Evolutionary conservation across 1,284 basidiomycete genomes (phyloP).

Genomic region (Ceratobasidium sp.): DNA sequence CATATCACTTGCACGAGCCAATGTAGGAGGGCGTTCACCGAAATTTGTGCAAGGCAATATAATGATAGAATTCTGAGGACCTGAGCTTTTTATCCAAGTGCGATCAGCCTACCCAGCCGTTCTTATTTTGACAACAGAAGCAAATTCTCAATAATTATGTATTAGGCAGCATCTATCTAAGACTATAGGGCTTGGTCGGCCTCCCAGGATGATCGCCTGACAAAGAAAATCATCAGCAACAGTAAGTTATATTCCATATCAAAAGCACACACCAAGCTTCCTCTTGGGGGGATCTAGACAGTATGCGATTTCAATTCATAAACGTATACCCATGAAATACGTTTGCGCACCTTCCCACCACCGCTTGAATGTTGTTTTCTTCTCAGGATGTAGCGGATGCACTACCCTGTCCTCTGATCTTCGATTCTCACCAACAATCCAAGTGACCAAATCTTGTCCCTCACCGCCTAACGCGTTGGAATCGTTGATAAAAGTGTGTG

Average conservation of each 20-base stretch:
- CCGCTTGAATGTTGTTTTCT: conserved; percentile 38
- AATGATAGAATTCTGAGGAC: too few relatives aligned
- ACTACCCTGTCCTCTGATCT: conserved; percentile 42
- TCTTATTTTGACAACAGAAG: too few relatives aligned
- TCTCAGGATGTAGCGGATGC: conserved; percentile 43
- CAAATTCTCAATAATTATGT: too few relatives aligned
- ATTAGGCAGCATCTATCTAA: neutral
- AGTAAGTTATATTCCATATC: too few relatives aligned
- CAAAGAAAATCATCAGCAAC: too few relatives aligned
- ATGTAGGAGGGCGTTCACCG: too few relatives aligned
- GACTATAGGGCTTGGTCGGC: neutral
- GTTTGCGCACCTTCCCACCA: conserved; percentile 44
- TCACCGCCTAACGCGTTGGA: conserved; percentile 41
- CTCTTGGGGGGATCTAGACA: conserved; percentile 2
- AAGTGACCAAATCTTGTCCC: conserved; percentile 43
- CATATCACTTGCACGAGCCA: too few relatives aligned
- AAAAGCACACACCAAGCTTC: conserved; percentile 12
- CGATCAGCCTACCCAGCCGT: too few relatives aligned
- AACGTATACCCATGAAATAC: neutral
- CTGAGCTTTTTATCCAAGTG: too few relatives aligned
- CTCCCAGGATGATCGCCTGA: conserved; percentile 3
- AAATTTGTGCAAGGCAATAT: too few relatives aligned
- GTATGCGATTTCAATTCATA: neutral
- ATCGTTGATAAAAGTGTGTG: conserved; percentile 45
- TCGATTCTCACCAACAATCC: conserved; percentile 45